phyloP scores from a whole-genome alignment of 2,329 filamentous ascomycete species.

The Colletotrichum shisoi region DNA sequence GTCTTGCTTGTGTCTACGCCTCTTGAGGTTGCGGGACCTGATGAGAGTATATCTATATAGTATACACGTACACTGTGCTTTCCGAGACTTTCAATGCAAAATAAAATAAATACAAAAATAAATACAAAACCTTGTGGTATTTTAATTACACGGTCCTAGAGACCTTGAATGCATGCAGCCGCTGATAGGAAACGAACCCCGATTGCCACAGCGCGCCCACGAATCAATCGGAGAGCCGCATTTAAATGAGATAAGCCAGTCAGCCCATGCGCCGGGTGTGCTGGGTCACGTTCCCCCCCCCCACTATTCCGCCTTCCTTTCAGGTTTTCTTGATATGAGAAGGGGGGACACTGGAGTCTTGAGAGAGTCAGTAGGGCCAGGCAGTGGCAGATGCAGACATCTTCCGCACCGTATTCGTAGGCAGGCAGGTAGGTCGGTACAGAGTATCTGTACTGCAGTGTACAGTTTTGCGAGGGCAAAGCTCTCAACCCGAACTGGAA shows the following conservation, averaged over 20 bases:
- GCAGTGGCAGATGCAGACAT: no score
- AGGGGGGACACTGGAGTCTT: not conserved
- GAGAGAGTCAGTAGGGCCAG: conserved; percentile 2
- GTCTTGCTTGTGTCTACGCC: conserved; percentile 1
- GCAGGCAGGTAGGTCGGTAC: no score
- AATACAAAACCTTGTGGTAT: no score
- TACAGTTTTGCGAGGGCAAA: not conserved
- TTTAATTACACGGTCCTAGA: no score
- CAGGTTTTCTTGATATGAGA: not conserved
- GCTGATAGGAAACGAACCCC: not conserved
- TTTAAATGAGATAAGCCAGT: conserved; percentile 35
- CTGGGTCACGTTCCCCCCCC: conserved; percentile 6
- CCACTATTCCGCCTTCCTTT: conserved; percentile 19
- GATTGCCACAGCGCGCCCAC: not conserved
- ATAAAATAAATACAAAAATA: no score
- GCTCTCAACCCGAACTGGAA: not conserved
- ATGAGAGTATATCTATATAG: not conserved
- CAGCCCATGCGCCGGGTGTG: conserved; percentile 20
- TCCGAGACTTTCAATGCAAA: not conserved
- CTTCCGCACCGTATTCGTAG: no score
- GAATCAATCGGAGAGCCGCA: conserved; percentile 16
- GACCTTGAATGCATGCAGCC: conserved; percentile 6
- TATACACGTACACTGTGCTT: not conserved
- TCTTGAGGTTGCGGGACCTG: no score
- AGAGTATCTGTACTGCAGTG: no score